Percentiles rank a stretch among this genome's conserved stretches.
These are phyloP conservation scores for Perkinsus chesapeaki DNA, from an alignment of 169 alveolate genomes.

Conservation along the genomic window DNA sequence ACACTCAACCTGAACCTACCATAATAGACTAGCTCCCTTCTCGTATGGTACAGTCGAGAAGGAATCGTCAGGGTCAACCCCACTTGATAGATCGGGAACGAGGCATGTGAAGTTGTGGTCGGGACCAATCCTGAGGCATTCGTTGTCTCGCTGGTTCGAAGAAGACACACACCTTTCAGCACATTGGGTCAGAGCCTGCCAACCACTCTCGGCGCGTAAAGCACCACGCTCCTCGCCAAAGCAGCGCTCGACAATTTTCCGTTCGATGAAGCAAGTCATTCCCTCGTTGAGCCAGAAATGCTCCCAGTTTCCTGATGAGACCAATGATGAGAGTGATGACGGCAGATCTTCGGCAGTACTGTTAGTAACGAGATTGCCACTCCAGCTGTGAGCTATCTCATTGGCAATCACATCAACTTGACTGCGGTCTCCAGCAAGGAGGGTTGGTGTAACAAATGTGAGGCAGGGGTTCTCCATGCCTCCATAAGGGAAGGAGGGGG, in stretches of 20 bases:
- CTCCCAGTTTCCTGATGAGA: neutral
- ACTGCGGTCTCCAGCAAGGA: constrained; percentile 71
- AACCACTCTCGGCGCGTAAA: constrained; percentile 24
- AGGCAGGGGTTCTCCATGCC: constrained; percentile 83
- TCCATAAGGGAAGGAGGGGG: constrained; percentile 80
- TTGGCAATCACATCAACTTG: constrained; percentile 57
- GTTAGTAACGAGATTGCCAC: constrained; percentile 74
- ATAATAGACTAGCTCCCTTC: constrained; percentile 44
- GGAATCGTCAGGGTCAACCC: constrained; percentile 70
- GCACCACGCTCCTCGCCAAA: constrained; percentile 42
- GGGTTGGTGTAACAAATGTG: constrained; percentile 60
- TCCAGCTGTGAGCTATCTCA: constrained; percentile 80
- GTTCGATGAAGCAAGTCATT: constrained; percentile 67
- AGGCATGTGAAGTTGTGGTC: constrained; percentile 42
- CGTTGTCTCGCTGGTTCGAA: neutral
- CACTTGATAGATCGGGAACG: constrained; percentile 43
- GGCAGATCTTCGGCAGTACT: constrained; percentile 39
- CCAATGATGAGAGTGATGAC: neutral
- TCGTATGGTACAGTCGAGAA: constrained; percentile 63
- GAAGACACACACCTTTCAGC: neutral
- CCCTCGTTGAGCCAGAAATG: constrained; percentile 83
- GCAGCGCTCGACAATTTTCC: constrained; percentile 46
- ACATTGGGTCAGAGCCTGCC: neutral
- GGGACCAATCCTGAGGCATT: constrained; percentile 19
- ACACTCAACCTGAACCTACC: neutral